phyloP scores from a whole-genome alignment of 805 yeast species.

The Torulaspora franciscae region DNA sequence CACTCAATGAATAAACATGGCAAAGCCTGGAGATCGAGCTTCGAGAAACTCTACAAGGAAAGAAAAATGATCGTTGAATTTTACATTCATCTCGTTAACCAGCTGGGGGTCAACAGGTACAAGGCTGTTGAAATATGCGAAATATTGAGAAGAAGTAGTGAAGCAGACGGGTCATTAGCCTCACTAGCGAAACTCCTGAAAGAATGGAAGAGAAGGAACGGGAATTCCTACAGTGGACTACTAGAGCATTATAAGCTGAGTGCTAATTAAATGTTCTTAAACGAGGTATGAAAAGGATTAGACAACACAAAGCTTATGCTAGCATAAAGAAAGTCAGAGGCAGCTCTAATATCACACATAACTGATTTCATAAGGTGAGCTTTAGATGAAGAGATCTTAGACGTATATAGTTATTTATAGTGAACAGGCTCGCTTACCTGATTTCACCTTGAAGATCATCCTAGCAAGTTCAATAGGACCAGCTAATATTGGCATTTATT shows the following conservation, averaged over 20 bases:
- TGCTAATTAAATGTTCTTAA: not conserved
- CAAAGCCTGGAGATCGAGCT: constrained; percentile 28
- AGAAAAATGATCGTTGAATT: constrained; percentile 32
- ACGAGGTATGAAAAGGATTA: too few relatives aligned
- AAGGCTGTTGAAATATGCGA: constrained; percentile 30
- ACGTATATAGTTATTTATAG: constrained; percentile 4
- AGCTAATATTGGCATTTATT: not conserved
- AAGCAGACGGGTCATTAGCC: constrained; percentile 7
- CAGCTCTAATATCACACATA: too few relatives aligned
- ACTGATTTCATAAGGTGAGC: too few relatives aligned
- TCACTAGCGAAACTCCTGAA: constrained; percentile 21
- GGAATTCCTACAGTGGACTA: constrained; percentile 15
- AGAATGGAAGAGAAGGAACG: constrained; percentile 24
- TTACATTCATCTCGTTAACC: constrained; percentile 30
- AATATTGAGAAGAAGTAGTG: constrained; percentile 8
- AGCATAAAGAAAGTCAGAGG: too few relatives aligned
- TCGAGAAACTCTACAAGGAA: constrained; percentile 25
- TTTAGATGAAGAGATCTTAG: not conserved
- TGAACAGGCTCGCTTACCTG: not conserved
- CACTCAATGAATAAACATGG: constrained; percentile 33
- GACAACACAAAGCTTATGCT: too few relatives aligned
- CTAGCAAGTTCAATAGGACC: too few relatives aligned
- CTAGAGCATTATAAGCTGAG: not conserved
- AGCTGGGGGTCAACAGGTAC: constrained; percentile 20
- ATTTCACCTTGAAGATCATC: not conserved